Evolutionary conservation across 2,329 filamentous ascomycete species (phyloP).

Genomic region (Dactylonectria macrodidyma): DNA sequence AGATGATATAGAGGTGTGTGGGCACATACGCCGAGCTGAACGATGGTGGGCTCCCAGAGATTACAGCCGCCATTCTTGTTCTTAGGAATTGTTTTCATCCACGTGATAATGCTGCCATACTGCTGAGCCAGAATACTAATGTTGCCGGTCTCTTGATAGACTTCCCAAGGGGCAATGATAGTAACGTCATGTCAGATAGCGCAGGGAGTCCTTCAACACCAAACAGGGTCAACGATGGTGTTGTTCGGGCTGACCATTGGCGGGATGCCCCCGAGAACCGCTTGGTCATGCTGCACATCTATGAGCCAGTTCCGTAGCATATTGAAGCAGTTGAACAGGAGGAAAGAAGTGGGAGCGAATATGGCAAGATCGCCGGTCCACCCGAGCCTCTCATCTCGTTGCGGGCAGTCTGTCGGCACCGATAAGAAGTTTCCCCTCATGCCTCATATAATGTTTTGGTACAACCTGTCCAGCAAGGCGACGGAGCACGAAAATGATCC

Average conservation of each 20-base stretch:
- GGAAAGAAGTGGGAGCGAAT: too few species aligned
- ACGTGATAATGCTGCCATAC: slow-evolving; percentile 56
- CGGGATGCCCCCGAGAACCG: slow-evolving; percentile 33
- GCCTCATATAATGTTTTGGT: too few species aligned
- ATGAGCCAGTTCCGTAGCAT: slow-evolving; percentile 59
- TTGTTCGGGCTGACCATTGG: slow-evolving; percentile 41
- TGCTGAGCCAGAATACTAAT: slow-evolving; percentile 53
- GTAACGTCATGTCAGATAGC: slow-evolving; percentile 62
- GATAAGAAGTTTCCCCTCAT: too few species aligned
- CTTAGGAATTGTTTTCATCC: slow-evolving; percentile 53
- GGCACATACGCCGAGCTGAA: slow-evolving; percentile 41
- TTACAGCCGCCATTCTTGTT: slow-evolving; percentile 52
- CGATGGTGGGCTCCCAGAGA: slow-evolving; percentile 53
- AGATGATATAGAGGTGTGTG: not conserved
- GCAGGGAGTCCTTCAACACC: slow-evolving; percentile 43
- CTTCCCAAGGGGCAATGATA: slow-evolving; percentile 57
- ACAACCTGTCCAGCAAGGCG: too few species aligned
- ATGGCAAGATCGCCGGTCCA: too few species aligned
- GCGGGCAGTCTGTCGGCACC: too few species aligned
- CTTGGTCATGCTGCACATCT: slow-evolving; percentile 39
- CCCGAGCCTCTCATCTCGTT: too few species aligned
- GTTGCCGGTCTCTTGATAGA: slow-evolving; percentile 58
- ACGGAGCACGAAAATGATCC: too few species aligned
- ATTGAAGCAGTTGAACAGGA: slow-evolving; percentile 30
- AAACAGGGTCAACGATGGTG: slow-evolving; percentile 20